Evolutionary conservation across 495 filamentous ascomycete genomes (phyloP).

Genomic region (Penicillium herquei): DNA sequence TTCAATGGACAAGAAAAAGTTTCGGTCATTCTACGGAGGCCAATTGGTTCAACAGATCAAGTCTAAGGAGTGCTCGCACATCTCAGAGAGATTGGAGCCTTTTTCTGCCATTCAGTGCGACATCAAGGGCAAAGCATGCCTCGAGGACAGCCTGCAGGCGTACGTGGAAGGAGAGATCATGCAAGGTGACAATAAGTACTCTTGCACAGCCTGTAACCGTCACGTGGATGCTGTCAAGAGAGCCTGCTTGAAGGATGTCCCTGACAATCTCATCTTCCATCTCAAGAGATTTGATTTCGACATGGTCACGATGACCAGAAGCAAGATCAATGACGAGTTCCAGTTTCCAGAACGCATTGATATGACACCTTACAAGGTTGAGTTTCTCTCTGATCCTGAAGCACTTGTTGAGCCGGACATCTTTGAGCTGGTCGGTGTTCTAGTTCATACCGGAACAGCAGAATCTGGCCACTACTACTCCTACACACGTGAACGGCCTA

Average conservation of each 20-base stretch:
- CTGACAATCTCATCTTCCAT: slow-evolving; percentile 92
- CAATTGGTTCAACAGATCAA: slow-evolving; percentile 93
- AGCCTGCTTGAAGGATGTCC: slow-evolving; percentile 89
- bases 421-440: slow-evolving; percentile 88
- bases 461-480: slow-evolving; percentile 98
- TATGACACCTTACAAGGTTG: slow-evolving; percentile 87
- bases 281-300: slow-evolving; percentile 97
- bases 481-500: slow-evolving; percentile 79
- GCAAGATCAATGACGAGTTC: slow-evolving; percentile 96
- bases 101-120: slow-evolving; percentile 97
- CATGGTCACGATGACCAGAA: slow-evolving; percentile 74
- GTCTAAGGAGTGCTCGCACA: slow-evolving; percentile 90
- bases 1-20: slow-evolving; percentile 64
- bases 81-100: slow-evolving; percentile 84
- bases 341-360: slow-evolving; percentile 81
- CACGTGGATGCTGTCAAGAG: slow-evolving; percentile 95
- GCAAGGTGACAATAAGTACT: slow-evolving; percentile 99
- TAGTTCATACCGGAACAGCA: slow-evolving; percentile 90
- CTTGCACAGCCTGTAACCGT: slow-evolving; percentile 83
- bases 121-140: slow-evolving; percentile 83
- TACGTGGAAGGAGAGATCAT: slow-evolving; percentile 96
- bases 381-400: slow-evolving; percentile 69
- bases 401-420: slow-evolving; percentile 58
- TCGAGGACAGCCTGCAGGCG: slow-evolving; percentile 85
- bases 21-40: slow-evolving; percentile 86